These are phyloP conservation scores for Aspergillus sp. DNA, from an alignment of 2,329 filamentous ascomycete genomes.

Conservation along the genomic window DNA sequence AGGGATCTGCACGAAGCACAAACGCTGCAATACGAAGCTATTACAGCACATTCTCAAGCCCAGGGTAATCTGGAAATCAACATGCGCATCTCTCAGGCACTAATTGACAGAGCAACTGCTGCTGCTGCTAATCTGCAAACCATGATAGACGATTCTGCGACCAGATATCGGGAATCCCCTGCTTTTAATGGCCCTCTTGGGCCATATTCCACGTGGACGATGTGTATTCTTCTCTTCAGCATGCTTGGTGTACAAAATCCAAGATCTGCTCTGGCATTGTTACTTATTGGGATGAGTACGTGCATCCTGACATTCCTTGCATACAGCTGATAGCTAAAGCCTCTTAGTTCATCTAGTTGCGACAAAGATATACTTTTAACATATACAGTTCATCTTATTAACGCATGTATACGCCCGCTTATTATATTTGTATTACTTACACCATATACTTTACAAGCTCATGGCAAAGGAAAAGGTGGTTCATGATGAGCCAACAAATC, in stretches of 20 bases:
- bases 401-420: background rate
- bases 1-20: conserved; percentile 27
- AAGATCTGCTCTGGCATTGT: conserved; percentile 12
- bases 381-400: background rate
- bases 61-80: conserved; percentile 21
- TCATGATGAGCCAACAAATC: too few species aligned
- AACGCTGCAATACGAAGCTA: conserved; percentile 23
- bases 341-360: conserved; percentile 2
- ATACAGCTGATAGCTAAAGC: background rate
- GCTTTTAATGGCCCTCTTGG: conserved; percentile 9
- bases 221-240: conserved; percentile 18
- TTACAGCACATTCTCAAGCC: conserved; percentile 17
- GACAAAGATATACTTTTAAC: background rate
- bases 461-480: too few species aligned
- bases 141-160: conserved; percentile 22
- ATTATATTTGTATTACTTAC: background rate
- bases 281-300: conserved; percentile 11
- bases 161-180: conserved; percentile 15
- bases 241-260: conserved; percentile 17
- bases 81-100: conserved; percentile 21
- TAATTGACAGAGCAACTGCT: conserved; percentile 22
- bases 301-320: background rate
- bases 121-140: conserved; percentile 24
- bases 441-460: too few species aligned
- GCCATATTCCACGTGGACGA: conserved; percentile 15